These are phyloP conservation scores for Chloranthus sessilifolius DNA, from an alignment of 164 flowering plant genomes.

Conservation along the genomic window DNA sequence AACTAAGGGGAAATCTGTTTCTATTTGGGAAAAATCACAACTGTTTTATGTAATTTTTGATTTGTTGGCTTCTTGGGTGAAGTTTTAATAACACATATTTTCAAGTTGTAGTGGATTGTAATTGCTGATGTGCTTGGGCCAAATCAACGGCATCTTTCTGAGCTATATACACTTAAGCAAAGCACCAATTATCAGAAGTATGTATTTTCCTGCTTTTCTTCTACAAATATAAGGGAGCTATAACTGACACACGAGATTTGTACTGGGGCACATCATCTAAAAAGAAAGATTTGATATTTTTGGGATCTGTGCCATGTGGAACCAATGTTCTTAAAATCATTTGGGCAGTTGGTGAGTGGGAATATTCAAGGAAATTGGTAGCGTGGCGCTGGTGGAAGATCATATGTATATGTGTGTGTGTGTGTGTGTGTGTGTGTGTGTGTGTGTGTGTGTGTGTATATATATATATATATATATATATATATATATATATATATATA, in stretches of 20 bases:
- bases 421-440: too few relatives aligned
- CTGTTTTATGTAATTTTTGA: neutral
- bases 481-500: too few relatives aligned
- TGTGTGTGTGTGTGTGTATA: too few relatives aligned
- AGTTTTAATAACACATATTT: constrained; percentile 12
- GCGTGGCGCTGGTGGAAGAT: too few relatives aligned
- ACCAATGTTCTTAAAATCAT: too few relatives aligned
- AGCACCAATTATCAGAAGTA: constrained; percentile 35
- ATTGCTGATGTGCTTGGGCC: constrained; percentile 79
- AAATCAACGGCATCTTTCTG: constrained; percentile 80
- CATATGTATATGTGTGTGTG: too few relatives aligned
- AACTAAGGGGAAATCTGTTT: neutral
- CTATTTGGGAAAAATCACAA: neutral
- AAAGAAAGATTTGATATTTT: neutral
- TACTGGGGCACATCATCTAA: too few relatives aligned
- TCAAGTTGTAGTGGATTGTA: constrained; percentile 57
- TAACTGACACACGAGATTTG: too few relatives aligned
- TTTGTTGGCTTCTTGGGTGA: neutral
- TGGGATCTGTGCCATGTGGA: too few relatives aligned
- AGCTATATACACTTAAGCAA: constrained; percentile 80
- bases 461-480: too few relatives aligned
- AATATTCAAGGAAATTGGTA: too few relatives aligned
- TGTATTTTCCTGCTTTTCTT: constrained; percentile 2
- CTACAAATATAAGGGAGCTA: neutral
- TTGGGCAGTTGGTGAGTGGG: too few relatives aligned